These are phyloP conservation scores for Trichomonas vaginalis DNA, from an alignment of 208 protist species.

Conservation along the genomic window DNA sequence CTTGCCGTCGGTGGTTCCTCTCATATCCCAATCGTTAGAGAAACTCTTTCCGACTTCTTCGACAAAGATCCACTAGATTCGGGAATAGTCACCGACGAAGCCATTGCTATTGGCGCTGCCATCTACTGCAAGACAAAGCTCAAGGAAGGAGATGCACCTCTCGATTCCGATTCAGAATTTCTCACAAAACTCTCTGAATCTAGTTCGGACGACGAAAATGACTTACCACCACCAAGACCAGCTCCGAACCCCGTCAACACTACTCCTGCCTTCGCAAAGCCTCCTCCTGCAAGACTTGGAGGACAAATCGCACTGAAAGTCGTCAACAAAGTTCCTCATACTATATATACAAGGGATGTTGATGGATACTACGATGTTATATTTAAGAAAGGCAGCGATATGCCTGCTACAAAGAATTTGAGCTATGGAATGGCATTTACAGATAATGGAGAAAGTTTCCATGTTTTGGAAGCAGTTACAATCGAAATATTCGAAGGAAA, in stretches of 20 bases:
- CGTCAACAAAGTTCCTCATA: background rate
- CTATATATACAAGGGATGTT: background rate
- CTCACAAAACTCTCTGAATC: background rate
- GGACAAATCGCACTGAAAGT: background rate
- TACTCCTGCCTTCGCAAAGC: background rate
- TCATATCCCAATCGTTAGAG: constrained; percentile 68
- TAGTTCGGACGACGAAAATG: background rate
- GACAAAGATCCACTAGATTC: constrained; percentile 52
- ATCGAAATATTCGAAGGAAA: background rate
- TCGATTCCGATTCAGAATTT: too few relatives aligned
- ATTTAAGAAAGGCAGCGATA: background rate
- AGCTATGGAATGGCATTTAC: background rate
- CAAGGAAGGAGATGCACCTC: too few relatives aligned
- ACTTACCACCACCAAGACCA: background rate
- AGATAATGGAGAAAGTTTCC: too few relatives aligned
- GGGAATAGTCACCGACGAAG: constrained; percentile 86
- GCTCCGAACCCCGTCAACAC: too few relatives aligned
- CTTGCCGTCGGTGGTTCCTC: constrained; percentile 82
- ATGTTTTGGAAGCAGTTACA: background rate
- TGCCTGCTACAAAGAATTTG: background rate
- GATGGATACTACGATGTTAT: background rate
- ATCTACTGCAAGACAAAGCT: background rate
- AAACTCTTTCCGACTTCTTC: constrained; percentile 46
- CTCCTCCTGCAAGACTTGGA: background rate
- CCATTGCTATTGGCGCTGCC: constrained; percentile 30